Evolutionary conservation across 2,329 filamentous ascomycete genomes (phyloP).

Genomic region (Aspergillus aculeatus): DNA sequence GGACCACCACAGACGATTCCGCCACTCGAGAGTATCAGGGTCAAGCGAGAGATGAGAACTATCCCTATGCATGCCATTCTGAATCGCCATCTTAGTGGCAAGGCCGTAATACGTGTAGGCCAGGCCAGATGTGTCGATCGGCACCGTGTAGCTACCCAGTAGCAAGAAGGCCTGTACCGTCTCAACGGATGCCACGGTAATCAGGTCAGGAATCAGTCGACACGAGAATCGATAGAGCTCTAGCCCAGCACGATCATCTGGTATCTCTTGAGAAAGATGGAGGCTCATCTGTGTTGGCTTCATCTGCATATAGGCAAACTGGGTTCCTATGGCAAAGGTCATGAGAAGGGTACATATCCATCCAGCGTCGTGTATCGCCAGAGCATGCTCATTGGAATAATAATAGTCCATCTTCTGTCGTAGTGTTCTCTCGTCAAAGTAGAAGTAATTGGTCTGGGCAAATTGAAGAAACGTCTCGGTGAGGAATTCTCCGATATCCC

Average conservation of each 20-base stretch:
- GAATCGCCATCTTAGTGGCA: conserved; percentile 54
- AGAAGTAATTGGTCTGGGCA: conserved; percentile 36
- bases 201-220: conserved; percentile 53
- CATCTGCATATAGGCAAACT: conserved; percentile 36
- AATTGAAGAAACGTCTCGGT: conserved; percentile 34
- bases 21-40: conserved; percentile 46
- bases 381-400: conserved; percentile 9
- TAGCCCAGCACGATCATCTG: conserved; percentile 51
- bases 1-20: conserved; percentile 56
- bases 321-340: conserved; percentile 34
- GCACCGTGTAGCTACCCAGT: conserved; percentile 37
- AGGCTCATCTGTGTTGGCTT: conserved; percentile 16
- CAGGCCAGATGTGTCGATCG: conserved; percentile 52
- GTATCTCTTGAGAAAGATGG: too few species aligned
- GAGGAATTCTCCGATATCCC: conserved; percentile 33
- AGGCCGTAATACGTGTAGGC: conserved; percentile 54
- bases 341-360: too few species aligned
- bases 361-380: too few species aligned
- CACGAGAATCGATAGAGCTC: conserved; percentile 54
- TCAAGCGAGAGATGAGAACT: conserved; percentile 44
- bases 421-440: conserved; percentile 32
- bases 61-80: conserved; percentile 57
- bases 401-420: conserved; percentile 27
- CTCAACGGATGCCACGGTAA: conserved; percentile 53
- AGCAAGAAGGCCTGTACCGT: conserved; percentile 53